Evolutionary conservation across 2,329 filamentous ascomycete genomes (phyloP).

Genomic region (Fusarium proliferatum): DNA sequence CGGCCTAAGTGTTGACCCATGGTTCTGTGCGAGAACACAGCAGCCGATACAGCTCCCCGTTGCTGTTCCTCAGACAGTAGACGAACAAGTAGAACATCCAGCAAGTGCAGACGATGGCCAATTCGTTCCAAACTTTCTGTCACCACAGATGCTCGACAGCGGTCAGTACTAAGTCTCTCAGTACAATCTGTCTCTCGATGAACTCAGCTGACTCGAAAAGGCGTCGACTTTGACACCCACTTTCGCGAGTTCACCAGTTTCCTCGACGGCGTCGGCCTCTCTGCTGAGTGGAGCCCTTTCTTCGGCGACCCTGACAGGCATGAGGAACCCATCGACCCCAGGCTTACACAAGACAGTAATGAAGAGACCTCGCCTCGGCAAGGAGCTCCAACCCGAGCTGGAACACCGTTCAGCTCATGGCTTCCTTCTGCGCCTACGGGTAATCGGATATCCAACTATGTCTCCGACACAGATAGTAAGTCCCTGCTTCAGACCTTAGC

Average conservation of each 20-base stretch:
- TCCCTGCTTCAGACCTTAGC: rapidly evolving
- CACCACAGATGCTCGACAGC: conserved; percentile 13
- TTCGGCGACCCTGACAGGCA: conserved; percentile 44
- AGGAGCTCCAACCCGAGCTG: conserved; percentile 14
- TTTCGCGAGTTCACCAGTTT: conserved; percentile 54
- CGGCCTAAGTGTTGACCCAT: background rate
- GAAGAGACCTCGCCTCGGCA: background rate
- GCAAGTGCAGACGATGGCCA: background rate
- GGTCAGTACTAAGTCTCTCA: background rate
- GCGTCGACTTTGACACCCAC: conserved; percentile 44
- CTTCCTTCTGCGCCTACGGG: conserved; percentile 50
- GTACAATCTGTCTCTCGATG: too few species aligned
- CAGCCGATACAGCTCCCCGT: conserved; percentile 5
- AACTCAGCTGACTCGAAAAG: background rate
- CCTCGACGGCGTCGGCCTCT: conserved; percentile 52
- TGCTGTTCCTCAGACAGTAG: background rate
- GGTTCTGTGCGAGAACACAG: conserved; percentile 10
- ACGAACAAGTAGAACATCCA: background rate
- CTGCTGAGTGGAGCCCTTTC: conserved; percentile 54
- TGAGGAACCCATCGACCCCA: background rate
- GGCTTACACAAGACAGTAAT: background rate
- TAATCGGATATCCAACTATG: conserved; percentile 40
- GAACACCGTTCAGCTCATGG: conserved; percentile 53
- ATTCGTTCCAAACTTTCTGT: conserved; percentile 7
- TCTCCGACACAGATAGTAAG: conserved; percentile 21